Conservation (phyloP, 257 asterid genomes). For the Verbascum thapsus region DNA sequence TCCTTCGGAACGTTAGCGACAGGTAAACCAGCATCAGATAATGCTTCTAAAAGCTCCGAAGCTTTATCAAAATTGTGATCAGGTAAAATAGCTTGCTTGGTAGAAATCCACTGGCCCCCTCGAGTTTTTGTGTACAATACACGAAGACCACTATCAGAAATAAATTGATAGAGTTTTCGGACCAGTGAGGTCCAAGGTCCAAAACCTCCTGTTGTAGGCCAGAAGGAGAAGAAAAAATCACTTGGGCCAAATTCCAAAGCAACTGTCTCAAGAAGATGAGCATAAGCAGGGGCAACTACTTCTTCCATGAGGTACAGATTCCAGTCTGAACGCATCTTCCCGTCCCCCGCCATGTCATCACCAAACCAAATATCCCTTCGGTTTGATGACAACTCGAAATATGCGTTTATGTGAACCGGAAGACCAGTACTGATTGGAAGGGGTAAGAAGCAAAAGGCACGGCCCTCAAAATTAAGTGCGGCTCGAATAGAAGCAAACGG, state of each 20-base stretch:
- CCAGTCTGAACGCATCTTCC: constrained; percentile 96
- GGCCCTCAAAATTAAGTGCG: constrained; percentile 67
- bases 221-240: constrained; percentile 73
- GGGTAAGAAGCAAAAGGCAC: constrained; percentile 94
- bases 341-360: constrained; percentile 98
- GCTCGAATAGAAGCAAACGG: constrained; percentile 44
- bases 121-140: constrained; percentile 81
- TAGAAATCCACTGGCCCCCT: constrained; percentile 92
- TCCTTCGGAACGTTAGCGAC: constrained; percentile 66
- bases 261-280: constrained; percentile 78
- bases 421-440: constrained; percentile 89
- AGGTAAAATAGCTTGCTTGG: constrained; percentile 90
- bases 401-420: constrained; percentile 89
- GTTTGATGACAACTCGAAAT: constrained; percentile 94
- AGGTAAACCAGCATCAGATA: constrained; percentile 88
- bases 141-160: constrained; percentile 68
- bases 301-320: constrained; percentile 86
- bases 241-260: constrained; percentile 82
- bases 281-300: constrained; percentile 92
- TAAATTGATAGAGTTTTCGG: constrained; percentile 65
- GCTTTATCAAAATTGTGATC: constrained; percentile 78
- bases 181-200: constrained; percentile 93
- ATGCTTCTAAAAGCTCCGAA: constrained; percentile 68
- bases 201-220: constrained; percentile 74
- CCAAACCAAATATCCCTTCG: constrained; percentile 99